Percentiles rank a stretch among this genome's conserved stretches.
Evolutionary conservation across 805 yeast genomes (phyloP).

Genomic region (Suhomyces tanzawaensis): DNA sequence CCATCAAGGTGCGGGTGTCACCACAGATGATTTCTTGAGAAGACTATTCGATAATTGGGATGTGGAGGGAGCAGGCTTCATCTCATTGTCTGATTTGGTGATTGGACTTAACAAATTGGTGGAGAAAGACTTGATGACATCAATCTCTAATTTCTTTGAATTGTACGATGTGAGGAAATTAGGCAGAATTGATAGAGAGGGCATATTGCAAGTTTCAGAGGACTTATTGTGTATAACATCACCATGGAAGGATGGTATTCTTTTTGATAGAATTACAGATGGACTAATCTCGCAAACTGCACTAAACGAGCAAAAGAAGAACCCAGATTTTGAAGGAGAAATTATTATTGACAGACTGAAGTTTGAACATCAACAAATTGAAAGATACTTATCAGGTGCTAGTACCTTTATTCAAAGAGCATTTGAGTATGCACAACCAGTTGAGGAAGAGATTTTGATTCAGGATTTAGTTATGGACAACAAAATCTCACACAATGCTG

Average conservation of each 20-base stretch:
- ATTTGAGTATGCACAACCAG: constrained; percentile 84
- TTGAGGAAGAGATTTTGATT: constrained; percentile 43
- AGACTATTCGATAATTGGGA: constrained; percentile 75
- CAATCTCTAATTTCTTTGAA: constrained; percentile 74
- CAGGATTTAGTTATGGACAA: constrained; percentile 37
- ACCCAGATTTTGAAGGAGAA: constrained; percentile 40
- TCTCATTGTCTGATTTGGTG: constrained; percentile 68
- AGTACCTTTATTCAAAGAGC: constrained; percentile 83
- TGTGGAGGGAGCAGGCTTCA: constrained; percentile 47
- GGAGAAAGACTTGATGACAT: constrained; percentile 72
- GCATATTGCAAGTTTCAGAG: constrained; percentile 81
- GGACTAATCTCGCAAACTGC: constrained; percentile 62
- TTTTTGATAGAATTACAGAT: constrained; percentile 64
- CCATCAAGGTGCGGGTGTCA: constrained; percentile 2
- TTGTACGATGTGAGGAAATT: constrained; percentile 62
- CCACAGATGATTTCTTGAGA: constrained; percentile 42
- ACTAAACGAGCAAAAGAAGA: constrained; percentile 57
- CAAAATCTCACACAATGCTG: constrained; percentile 63
- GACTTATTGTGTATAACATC: constrained; percentile 78
- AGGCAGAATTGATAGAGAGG: constrained; percentile 71
- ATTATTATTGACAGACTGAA: constrained; percentile 61
- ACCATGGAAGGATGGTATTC: constrained; percentile 76
- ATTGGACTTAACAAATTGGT: constrained; percentile 68
- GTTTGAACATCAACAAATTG: constrained; percentile 64
- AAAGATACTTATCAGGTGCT: constrained; percentile 81